A percentile compares a stretch with the other conserved stretches of the same genome.
Evolutionary conservation across 441 rosid genomes (phyloP).

Genomic region (Macaranga tanarius): DNA sequence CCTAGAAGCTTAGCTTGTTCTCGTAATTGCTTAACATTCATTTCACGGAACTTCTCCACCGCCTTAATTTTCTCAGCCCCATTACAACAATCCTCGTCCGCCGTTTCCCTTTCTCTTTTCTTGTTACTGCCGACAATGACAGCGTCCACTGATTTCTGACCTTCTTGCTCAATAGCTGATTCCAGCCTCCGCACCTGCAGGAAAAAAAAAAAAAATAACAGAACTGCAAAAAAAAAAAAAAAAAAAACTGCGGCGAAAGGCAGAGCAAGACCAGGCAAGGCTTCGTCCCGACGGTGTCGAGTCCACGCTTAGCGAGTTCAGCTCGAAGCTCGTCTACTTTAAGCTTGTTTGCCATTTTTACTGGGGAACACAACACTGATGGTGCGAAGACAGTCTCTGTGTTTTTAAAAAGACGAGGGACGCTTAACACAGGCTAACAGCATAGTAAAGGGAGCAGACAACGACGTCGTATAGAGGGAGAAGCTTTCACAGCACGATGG

Average conservation of each 20-base stretch:
- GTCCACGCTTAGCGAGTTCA: conserved; percentile 61
- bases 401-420: too few species aligned
- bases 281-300: conserved; percentile 50
- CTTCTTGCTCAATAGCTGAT: conserved; percentile 46
- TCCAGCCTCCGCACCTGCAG: conserved; percentile 59
- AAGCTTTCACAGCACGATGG: conserved; percentile 19
- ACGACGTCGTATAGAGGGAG: conserved; percentile 8
- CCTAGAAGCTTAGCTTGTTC: conserved; percentile 57
- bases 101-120: conserved; percentile 44
- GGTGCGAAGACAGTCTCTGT: too few species aligned
- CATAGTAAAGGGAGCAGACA: neutral
- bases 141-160: conserved; percentile 18
- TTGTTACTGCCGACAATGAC: conserved; percentile 19
- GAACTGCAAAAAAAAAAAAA: neutral
- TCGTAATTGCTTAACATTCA: conserved; percentile 64
- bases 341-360: conserved; percentile 49
- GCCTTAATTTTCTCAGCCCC: conserved; percentile 42
- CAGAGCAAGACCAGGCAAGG: conserved; percentile 41
- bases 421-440: too few species aligned
- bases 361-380: neutral
- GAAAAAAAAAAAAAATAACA: neutral
- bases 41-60: conserved; percentile 41
- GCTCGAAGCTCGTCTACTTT: conserved; percentile 63
- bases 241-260: neutral
- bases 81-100: conserved; percentile 28